Evolutionary conservation across 2,329 filamentous ascomycete genomes (phyloP), one percentile per base, ranked within the genome.

Genomic region (Pseudopyrenochaeta lycopersici): DNA sequence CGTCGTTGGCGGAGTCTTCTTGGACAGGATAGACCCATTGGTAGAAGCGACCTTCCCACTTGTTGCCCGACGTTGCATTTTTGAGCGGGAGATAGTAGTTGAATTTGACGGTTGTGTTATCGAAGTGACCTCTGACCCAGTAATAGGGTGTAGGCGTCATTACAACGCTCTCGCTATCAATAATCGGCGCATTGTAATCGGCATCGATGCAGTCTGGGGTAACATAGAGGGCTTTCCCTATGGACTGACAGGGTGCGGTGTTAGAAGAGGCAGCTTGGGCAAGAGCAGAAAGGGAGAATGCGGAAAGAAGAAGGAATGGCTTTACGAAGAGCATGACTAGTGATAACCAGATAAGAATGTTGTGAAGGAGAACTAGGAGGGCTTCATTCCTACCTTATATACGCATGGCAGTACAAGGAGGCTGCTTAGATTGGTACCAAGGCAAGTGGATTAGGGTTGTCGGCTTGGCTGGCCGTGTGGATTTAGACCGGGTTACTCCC

Each of bases 231-330:
- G 6, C 32, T 5, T 14, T 5, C 5, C 32, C 32, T 14, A 35
- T 14, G 32, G 12, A 14, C 12, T 35, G 32, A 11, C 32, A 35
- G 32, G 15, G 32, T 14, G 32, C 12, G n/a, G n/a, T n/a, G n/a
- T n/a, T n/a, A n/a, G n/a, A n/a, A 35, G 32, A 14, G 11, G 11
- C 5, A 14, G 4, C 11, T 35, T 35, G 32, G 32, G 32, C 32
- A 35, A 5, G 32, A 35, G 11, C 30, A 82, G 72, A 76, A 78
- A 83, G 47, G 77, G 72, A 2, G 4, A 27, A 27, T 27, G 4
- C 23, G 23, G 4, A 27, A 9, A 27, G 9, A 27, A 27, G n/a
- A n/a, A n/a, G n/a, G n/a, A n/a, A n/a, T n/a, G n/a, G n/a, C n/a
- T n/a, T n/a, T n/a, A n/a, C n/a, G n/a, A n/a, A n/a, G n/a, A n/a